Base-by-base conservation (phyloP, 225 moss, liverwort and hornwort genomes). In the Sphagnum contortum region DNA sequence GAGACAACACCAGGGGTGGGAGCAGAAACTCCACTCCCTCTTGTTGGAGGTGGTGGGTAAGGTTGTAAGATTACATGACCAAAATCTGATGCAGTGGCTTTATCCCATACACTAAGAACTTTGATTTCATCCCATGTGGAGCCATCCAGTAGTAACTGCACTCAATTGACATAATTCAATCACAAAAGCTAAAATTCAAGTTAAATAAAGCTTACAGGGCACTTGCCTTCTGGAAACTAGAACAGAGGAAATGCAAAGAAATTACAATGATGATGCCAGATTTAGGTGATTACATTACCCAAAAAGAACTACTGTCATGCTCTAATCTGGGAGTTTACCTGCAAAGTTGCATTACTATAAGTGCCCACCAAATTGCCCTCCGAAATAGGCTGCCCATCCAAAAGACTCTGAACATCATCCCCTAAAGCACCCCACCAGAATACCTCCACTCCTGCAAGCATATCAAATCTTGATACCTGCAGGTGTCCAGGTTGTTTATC, bases 71-170 rank as follows among this genome's bases (percentile, higher is more conserved):
- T 64, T 74, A 93, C 65, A 57, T 93, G 87, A 11, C 96, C 96
- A 81, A 98, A 98, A 76, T 98, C 84, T 65, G 96, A 98, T 69
- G 86, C 91, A 70, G 96, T 89, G 45, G 82, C 79, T 72, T 73
- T 79, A 78, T 98, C 93, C 96, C 96, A 98, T 9, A 98, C 90
- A 77, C 96, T 89, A 49, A 98, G 77, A 61, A 98, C 85, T 70
- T 73, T 85, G 55, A 93, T 86, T 59, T 87, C 75, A 45, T 79
- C 82, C 96, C 96, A 98, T 52, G 76, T 59, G 62, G 80, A 70
- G 63, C 76, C 79, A 48, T 77, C 70, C 65, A 94, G 75, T 12
- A 79, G 80, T 52, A 91, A 82, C 91, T 91, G 83, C 58, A 52
- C 7, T 9, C 52, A 52, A 52, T 5, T 29, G 29, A 29, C 0